A percentile compares a stretch with the other conserved stretches of the same genome.
Evolutionary conservation across 139 green algal genomes (phyloP).

Genomic region (Chlamydomonas sp.): DNA sequence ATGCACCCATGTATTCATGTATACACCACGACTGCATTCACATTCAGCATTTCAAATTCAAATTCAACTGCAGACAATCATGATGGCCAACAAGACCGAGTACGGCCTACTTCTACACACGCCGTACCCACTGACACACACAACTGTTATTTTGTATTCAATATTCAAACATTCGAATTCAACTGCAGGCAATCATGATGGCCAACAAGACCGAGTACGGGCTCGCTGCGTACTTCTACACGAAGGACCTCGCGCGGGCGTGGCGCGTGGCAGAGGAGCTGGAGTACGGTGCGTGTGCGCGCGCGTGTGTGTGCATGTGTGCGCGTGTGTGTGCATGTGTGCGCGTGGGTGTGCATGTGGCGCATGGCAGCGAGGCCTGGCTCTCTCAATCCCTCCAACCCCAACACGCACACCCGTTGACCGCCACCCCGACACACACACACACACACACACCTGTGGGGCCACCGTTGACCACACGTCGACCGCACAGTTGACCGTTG

Average conservation of each 20-base stretch:
- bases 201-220: slow-evolving; percentile 80
- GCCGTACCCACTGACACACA: not conserved
- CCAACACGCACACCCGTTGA: too few relatives aligned
- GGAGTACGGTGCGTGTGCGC: slow-evolving; percentile 66
- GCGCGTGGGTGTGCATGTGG: not conserved
- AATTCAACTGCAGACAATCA: too few relatives aligned
- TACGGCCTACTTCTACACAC: slow-evolving; percentile 37
- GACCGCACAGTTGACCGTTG: too few relatives aligned
- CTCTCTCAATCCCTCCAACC: too few relatives aligned
- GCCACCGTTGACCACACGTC: too few relatives aligned
- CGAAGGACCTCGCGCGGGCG: slow-evolving; percentile 62
- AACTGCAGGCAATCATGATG: slow-evolving; percentile 61
- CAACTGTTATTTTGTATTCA: not conserved
- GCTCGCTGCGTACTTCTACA: slow-evolving; percentile 92
- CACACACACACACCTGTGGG: too few relatives aligned
- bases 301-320: not conserved
- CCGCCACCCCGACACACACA: too few relatives aligned
- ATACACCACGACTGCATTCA: too few relatives aligned
- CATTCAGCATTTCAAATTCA: too few relatives aligned
- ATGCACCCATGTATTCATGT: too few relatives aligned
- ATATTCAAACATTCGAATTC: too few relatives aligned
- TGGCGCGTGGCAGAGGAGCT: slow-evolving; percentile 81
- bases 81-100: slow-evolving; percentile 83
- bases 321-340: not conserved
- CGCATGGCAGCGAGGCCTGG: too few relatives aligned